phyloP scores from a whole-genome alignment of 768 basidiomycete genomes.

The Boletus coccyginus region DNA sequence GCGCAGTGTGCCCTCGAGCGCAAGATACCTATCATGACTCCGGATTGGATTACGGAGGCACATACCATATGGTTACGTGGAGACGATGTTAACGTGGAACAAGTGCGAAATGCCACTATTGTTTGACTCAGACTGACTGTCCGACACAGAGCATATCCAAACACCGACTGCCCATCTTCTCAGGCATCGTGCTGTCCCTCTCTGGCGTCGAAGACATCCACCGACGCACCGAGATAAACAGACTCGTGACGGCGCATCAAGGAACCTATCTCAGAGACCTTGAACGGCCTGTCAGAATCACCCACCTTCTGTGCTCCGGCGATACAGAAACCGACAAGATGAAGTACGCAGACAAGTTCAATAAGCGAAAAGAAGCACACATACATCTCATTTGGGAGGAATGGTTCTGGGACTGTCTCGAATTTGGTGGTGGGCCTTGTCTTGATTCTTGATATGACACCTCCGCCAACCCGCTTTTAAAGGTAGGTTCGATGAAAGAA shows the following conservation, averaged over 20 bases:
- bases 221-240: constrained; percentile 61
- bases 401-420: constrained; percentile 93
- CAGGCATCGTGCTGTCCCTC: constrained; percentile 62
- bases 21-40: constrained; percentile 73
- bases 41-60: constrained; percentile 73
- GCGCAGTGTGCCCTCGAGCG: constrained; percentile 77
- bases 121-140: not conserved
- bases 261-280: constrained; percentile 75
- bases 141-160: constrained; percentile 48
- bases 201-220: constrained; percentile 71
- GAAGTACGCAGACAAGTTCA: constrained; percentile 74
- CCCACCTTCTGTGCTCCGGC: constrained; percentile 79
- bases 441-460: not conserved
- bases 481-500: constrained; percentile 65
- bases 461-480: not conserved
- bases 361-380: constrained; percentile 61
- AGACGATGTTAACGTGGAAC: constrained; percentile 67
- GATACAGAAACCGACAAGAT: constrained; percentile 72
- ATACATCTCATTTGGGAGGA: constrained; percentile 90
- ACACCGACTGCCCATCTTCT: constrained; percentile 73
- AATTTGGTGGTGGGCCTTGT: constrained; percentile 55
- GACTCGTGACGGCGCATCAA: constrained; percentile 53
- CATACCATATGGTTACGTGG: constrained; percentile 76
- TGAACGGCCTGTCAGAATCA: constrained; percentile 75
- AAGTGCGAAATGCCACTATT: constrained; percentile 40